phyloP scores from a whole-genome alignment of 2,329 filamentous ascomycete species.

The Sarocladium oryzae region DNA sequence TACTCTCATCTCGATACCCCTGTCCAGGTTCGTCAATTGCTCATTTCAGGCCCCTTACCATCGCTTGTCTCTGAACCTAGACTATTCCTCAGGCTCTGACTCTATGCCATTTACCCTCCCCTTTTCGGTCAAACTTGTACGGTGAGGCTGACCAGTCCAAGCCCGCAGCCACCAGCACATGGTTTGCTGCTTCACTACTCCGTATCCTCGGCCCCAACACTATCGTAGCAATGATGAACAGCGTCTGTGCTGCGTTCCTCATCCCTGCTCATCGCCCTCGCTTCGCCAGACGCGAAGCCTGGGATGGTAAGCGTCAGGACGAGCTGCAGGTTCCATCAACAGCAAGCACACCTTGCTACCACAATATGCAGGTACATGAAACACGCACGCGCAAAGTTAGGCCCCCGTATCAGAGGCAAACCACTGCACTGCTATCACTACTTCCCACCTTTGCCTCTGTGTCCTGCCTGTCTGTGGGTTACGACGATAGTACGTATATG shows the following conservation, averaged over 20 bases:
- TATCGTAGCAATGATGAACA: no score
- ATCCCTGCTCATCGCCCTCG: background rate
- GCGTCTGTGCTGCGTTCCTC: background rate
- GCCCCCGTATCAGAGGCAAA: background rate
- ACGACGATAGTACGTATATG: background rate
- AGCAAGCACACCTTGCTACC: background rate
- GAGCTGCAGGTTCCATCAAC: no score
- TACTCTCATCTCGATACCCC: background rate
- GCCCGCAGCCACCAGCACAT: background rate
- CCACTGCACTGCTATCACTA: no score
- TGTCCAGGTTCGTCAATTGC: background rate
- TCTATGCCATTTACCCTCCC: no score
- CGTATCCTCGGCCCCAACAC: no score
- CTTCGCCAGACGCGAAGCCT: background rate
- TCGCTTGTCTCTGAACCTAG: background rate
- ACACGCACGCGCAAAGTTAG: background rate
- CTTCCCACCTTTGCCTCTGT: background rate
- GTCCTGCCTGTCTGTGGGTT: no score
- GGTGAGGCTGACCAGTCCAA: background rate
- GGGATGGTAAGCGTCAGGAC: no score
- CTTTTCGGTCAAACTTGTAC: background rate
- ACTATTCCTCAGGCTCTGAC: background rate
- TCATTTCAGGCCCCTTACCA: background rate
- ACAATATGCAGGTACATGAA: conserved; percentile 9
- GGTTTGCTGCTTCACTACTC: no score